Evolutionary conservation across 306 rosid species (phyloP).

Genomic region (Medicago truncatula): DNA sequence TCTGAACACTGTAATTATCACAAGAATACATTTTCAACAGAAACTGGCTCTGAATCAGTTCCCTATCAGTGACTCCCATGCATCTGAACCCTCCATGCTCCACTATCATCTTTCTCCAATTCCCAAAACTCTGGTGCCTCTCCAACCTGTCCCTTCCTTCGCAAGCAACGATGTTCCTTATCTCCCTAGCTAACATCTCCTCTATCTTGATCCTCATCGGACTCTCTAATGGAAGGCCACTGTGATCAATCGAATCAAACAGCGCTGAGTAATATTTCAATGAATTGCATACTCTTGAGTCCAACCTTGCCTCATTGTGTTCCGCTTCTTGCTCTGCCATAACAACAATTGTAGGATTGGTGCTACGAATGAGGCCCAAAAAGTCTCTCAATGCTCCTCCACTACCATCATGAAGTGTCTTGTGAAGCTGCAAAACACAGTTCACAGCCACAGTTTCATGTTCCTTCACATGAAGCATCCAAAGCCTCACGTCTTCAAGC

Average conservation of each 20-base stretch:
- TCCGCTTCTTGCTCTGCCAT: slow-evolving; percentile 91
- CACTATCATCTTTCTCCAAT: slow-evolving; percentile 85
- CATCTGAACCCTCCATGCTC: slow-evolving; percentile 79
- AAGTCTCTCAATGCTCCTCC: slow-evolving; percentile 84
- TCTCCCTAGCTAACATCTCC: slow-evolving; percentile 81
- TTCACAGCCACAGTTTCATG: slow-evolving; percentile 86
- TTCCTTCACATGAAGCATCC: slow-evolving; percentile 99
- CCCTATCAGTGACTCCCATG: slow-evolving; percentile 64
- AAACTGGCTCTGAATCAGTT: slow-evolving; percentile 67
- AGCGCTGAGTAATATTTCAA: slow-evolving; percentile 78
- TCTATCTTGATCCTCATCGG: slow-evolving; percentile 67
- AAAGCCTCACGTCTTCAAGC: slow-evolving; percentile 92
- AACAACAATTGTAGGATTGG: slow-evolving; percentile 64
- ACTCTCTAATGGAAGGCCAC: slow-evolving; percentile 66
- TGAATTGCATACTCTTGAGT: slow-evolving; percentile 69
- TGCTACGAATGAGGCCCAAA: slow-evolving; percentile 82
- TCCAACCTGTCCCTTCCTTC: slow-evolving; percentile 86
- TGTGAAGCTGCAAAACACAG: slow-evolving; percentile 85
- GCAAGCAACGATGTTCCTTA: slow-evolving; percentile 83
- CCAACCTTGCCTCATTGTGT: slow-evolving; percentile 70
- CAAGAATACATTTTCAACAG: slow-evolving; percentile 77
- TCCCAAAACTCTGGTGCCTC: slow-evolving; percentile 79
- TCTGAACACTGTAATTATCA: slow-evolving; percentile 61
- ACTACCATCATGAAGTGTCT: slow-evolving; percentile 66
- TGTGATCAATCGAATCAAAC: slow-evolving; percentile 70